Base-by-base conservation (phyloP, 2,329 filamentous ascomycete genomes). In the Parascedosporium putredinis region DNA sequence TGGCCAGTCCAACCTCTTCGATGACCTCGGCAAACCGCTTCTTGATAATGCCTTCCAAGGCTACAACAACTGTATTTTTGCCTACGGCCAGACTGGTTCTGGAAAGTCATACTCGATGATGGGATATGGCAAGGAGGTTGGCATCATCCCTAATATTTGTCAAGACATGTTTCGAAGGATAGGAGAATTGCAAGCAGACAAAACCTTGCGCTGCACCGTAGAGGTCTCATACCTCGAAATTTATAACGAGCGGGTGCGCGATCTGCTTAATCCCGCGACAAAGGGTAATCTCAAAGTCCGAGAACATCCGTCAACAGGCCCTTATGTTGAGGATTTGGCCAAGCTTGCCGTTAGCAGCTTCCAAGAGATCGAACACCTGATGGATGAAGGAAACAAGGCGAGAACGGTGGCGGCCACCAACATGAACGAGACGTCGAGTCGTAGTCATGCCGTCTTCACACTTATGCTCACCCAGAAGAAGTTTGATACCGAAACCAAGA, bases 31-130 rank as follows among this genome's bases (percentile, higher is more conserved):
- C 54, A 80, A 82, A 58, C 93, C 93, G 49, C 76, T 98, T 52
- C 77, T 98, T 57, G 91, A 98, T 71, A 98, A 98, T 78, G 93
- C 93, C 16, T 98, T 98, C 64, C 82, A 91, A 61, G 93, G 93
- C 42, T 98, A 97, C 73, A 97, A 98, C 74, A 98, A 97, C 67
- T 98, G 93, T 75, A 98, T 98, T 62, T 98, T 98, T 64, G 93
- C 93, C 12, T 98, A 98, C 64, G 93, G 93, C 16, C 93, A 98
- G 72, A 98, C 93, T 2, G 93, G 93, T 57, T 97, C 93, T 1
- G 93, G 93, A 68, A 98, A 98, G 71, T 96, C 89, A 14, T 98
- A 98, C 67, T 96, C 90, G 27, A 98, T 98, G 91, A 98, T 98
- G 93, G 93, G 93, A 45, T 98, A 97, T 68, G 93, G 93, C 49